Conservation (phyloP, 2,329 filamentous ascomycete genomes). For the Penicillium sp. region DNA sequence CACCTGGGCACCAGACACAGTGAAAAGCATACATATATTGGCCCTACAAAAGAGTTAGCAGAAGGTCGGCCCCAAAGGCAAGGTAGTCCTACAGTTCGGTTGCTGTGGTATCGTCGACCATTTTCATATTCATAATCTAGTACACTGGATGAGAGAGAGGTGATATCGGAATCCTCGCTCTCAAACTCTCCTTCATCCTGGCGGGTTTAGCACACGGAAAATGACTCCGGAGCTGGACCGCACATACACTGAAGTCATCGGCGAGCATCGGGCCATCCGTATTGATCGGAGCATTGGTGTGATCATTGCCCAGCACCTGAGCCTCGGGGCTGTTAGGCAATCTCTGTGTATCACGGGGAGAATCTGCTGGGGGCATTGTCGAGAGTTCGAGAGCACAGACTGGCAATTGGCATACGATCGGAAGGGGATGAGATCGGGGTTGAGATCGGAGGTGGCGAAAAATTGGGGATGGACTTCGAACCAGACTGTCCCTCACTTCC, state of each 20-base stretch:
- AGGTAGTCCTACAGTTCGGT: background rate
- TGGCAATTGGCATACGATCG: background rate
- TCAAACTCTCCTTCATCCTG: constrained; percentile 9
- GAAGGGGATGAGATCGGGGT: background rate
- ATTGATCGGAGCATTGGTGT: background rate
- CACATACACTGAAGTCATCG: constrained; percentile 5
- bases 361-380: background rate
- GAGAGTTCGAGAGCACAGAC: constrained; percentile 3
- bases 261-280: background rate
- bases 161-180: constrained; percentile 4
- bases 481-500: too few relatives aligned
- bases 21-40: constrained; percentile 1
- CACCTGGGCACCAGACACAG: background rate
- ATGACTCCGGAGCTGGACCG: background rate
- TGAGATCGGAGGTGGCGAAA: background rate
- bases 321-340: background rate
- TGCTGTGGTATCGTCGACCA: constrained; percentile 10
- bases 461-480: background rate
- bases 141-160: constrained; percentile 9
- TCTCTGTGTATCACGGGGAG: background rate
- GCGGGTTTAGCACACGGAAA: background rate
- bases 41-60: background rate
- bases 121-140: constrained; percentile 13
- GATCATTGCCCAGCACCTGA: background rate
- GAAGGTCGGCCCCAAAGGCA: background rate